These are phyloP conservation scores for Daedaleopsis nitida DNA, from an alignment of 768 basidiomycete species.

Conservation along the genomic window DNA sequence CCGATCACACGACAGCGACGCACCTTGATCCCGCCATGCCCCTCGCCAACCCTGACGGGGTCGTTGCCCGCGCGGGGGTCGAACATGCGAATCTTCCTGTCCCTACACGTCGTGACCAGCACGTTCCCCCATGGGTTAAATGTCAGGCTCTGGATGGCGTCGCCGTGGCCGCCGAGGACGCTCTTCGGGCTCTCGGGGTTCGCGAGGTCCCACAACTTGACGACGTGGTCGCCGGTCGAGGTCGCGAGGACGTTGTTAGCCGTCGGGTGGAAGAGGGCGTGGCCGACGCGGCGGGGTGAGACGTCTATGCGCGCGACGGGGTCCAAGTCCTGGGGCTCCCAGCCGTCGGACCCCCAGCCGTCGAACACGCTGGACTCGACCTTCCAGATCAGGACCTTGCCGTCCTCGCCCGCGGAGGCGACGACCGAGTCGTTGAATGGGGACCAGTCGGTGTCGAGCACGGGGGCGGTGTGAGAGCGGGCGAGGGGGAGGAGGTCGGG, in stretches of 20 bases:
- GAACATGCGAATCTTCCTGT: conserved; percentile 90
- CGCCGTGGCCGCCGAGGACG: conserved; percentile 74
- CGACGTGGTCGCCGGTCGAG: conserved; percentile 80
- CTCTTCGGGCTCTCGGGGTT: conserved; percentile 63
- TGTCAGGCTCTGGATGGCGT: conserved; percentile 83
- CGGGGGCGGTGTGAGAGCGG: conserved; percentile 79
- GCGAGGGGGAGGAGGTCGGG: conserved; percentile 93
- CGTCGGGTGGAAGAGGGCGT: conserved; percentile 92
- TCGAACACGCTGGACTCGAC: conserved; percentile 70
- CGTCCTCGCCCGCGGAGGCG: conserved; percentile 93
- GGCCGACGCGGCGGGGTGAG: conserved; percentile 88
- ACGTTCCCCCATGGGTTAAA: conserved; percentile 83
- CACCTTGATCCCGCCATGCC: conserved; percentile 87
- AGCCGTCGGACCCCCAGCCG: conserved; percentile 82
- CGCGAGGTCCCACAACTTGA: conserved; percentile 92
- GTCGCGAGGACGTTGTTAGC: conserved; percentile 85
- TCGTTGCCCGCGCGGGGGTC: conserved; percentile 84
- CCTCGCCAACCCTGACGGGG: conserved; percentile 81
- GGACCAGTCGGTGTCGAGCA: conserved; percentile 96
- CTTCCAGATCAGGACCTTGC: conserved; percentile 91
- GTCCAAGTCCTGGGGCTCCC: conserved; percentile 82
- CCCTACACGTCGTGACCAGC: conserved; percentile 88
- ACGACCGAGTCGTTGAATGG: conserved; percentile 91
- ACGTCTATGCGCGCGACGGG: conserved; percentile 82
- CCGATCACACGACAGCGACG: conserved; percentile 4